phyloP scores from a whole-genome alignment of 2,329 filamentous ascomycete genomes.

The Cercospora zeae-maydis region DNA sequence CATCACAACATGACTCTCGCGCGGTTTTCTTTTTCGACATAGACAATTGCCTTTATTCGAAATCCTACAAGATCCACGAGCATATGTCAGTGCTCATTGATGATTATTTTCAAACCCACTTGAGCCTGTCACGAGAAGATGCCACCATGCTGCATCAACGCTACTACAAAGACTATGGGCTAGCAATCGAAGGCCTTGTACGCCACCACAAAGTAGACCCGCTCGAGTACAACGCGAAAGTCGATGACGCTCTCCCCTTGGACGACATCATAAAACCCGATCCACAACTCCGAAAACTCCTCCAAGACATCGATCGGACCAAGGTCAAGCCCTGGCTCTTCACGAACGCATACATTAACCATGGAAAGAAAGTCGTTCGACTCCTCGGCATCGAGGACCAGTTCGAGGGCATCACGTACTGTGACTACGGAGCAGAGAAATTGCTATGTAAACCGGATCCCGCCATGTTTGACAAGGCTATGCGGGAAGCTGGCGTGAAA shows the following conservation, averaged over 20 bases:
- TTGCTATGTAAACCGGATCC: constrained; percentile 83
- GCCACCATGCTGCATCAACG: constrained; percentile 82
- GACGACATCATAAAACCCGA: constrained; percentile 80
- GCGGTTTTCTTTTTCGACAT: constrained; percentile 81
- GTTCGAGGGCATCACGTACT: constrained; percentile 93
- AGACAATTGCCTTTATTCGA: constrained; percentile 94
- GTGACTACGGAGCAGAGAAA: constrained; percentile 72
- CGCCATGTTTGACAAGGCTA: constrained; percentile 83
- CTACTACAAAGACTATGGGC: constrained; percentile 93
- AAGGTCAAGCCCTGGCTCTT: constrained; percentile 92
- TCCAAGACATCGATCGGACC: constrained; percentile 75
- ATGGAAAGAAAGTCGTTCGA: constrained; percentile 76
- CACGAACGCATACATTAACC: constrained; percentile 91
- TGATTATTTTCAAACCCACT: constrained; percentile 62
- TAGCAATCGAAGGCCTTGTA: constrained; percentile 94
- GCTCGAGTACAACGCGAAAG: constrained; percentile 87
- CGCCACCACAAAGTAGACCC: constrained; percentile 93
- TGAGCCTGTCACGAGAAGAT: constrained; percentile 70
- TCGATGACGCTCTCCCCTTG: constrained; percentile 89
- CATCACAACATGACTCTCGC: constrained; percentile 13
- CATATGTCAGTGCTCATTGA: constrained; percentile 82
- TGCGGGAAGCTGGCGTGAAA: constrained; percentile 73
- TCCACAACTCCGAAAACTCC: constrained; percentile 66
- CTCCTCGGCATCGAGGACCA: constrained; percentile 79
- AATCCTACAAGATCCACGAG: constrained; percentile 72